Conservation (phyloP, 164 flowering plant species). For the Stephania japonica region DNA sequence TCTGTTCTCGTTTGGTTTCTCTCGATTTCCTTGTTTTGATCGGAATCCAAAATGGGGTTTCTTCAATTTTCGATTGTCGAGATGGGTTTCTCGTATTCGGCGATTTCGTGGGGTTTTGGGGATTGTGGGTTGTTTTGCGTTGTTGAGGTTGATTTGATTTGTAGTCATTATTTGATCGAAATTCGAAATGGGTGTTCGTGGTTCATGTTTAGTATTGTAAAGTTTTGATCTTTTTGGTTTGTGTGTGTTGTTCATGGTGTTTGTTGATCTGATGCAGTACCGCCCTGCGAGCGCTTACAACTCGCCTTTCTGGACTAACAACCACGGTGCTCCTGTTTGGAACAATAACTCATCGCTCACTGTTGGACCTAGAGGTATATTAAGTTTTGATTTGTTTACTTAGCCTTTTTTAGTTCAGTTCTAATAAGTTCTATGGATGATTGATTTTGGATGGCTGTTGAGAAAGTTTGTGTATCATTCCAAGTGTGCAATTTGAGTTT, state of each 20-base stretch:
- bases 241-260: neutral
- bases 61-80: no score
- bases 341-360: constrained; percentile 76
- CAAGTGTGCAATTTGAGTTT: neutral
- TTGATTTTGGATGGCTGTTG: neutral
- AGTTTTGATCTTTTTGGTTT: constrained; percentile 1
- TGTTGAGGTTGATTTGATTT: neutral
- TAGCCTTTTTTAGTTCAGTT: neutral
- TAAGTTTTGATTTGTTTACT: constrained; percentile 17
- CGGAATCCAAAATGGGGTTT: neutral
- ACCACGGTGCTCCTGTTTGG: constrained; percentile 78
- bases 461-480: neutral
- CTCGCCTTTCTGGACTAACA: constrained; percentile 62
- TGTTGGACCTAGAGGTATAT: constrained; percentile 73
- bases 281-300: constrained; percentile 69
- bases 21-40: neutral
- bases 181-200: constrained; percentile 2
- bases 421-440: neutral
- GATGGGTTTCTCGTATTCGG: no score
- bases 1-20: neutral
- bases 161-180: neutral
- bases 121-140: neutral
- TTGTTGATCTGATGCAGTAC: constrained; percentile 36
- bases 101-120: neutral
- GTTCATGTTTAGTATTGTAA: neutral